Evolutionary conservation across 768 basidiomycete species (phyloP).

Genomic region (Pleurotus tuber-regium): DNA sequence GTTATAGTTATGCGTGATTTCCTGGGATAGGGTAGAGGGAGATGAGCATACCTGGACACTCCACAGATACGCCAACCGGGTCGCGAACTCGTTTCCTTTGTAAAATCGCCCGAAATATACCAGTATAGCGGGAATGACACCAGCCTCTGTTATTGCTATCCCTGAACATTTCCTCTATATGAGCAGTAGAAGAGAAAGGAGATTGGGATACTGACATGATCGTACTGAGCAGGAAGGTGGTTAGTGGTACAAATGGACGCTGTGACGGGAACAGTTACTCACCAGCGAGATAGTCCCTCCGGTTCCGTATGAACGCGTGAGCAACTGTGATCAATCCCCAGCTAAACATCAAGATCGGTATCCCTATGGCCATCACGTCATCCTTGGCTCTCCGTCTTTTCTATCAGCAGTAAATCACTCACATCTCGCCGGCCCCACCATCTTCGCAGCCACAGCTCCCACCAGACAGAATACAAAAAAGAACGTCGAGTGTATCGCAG

Average conservation of each 20-base stretch:
- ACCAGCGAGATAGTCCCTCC: slow-evolving; percentile 5
- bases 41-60: slow-evolving; percentile 5
- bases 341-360: slow-evolving; percentile 4
- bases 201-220: background rate
- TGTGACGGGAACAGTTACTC: background rate
- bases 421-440: slow-evolving; percentile 1
- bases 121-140: slow-evolving; percentile 4
- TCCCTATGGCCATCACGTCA: too few species aligned
- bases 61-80: slow-evolving; percentile 5
- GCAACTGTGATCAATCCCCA: slow-evolving; percentile 1
- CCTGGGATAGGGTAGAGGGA: background rate
- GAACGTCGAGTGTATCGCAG: slow-evolving; percentile 3
- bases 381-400: too few species aligned
- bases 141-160: slow-evolving; percentile 8
- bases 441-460: slow-evolving; percentile 1
- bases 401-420: background rate
- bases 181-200: background rate
- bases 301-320: slow-evolving; percentile 6
- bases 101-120: slow-evolving; percentile 7
- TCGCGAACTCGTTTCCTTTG: slow-evolving; percentile 9
- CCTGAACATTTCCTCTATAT: background rate
- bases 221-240: background rate
- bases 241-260: background rate
- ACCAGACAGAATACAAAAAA: slow-evolving; percentile 10
- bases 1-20: background rate